Percentiles rank a stretch among this genome's conserved stretches.
These are phyloP conservation scores for Hevea brasiliensis DNA, from an alignment of 345 rosid genomes.

Conservation along the genomic window DNA sequence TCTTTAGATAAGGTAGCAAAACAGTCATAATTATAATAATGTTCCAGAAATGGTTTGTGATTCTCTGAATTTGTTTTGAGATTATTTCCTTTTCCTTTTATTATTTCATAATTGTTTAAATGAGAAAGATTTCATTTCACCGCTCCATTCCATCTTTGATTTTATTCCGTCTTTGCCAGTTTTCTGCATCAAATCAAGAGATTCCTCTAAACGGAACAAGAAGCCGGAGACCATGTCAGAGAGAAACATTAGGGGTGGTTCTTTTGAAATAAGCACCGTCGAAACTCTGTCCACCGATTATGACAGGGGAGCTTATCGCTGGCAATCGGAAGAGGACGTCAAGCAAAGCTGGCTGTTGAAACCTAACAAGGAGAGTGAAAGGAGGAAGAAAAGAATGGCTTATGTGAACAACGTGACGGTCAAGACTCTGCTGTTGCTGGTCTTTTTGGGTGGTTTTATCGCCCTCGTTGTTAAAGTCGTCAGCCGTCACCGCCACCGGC, in stretches of 20 bases:
- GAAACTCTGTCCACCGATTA: constrained; percentile 71
- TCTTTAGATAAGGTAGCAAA: not conserved
- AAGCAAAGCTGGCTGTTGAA: constrained; percentile 98
- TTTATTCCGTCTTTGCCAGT: not conserved
- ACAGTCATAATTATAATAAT: not conserved
- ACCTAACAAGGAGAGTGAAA: constrained; percentile 48
- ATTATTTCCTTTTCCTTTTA: not conserved
- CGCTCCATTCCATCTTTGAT: not conserved
- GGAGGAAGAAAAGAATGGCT: constrained; percentile 67
- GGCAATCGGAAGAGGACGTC: constrained; percentile 68
- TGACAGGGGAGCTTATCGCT: constrained; percentile 48
- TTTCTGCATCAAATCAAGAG: not conserved
- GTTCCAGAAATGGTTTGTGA: not conserved
- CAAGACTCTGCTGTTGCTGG: constrained; percentile 56
- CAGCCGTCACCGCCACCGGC: constrained; percentile 53
- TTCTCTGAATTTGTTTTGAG: not conserved
- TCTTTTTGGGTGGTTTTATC: constrained; percentile 61
- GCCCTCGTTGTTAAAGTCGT: constrained; percentile 35
- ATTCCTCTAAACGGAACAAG: not conserved
- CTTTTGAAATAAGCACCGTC: constrained; percentile 75
- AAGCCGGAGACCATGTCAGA: not conserved
- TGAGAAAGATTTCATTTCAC: no score
- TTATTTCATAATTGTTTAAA: no score
- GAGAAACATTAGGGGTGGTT: constrained; percentile 67
- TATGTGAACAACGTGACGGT: constrained; percentile 80